Conservation (phyloP, 768 basidiomycete genomes). For the Rubroboletus satanas region DNA sequence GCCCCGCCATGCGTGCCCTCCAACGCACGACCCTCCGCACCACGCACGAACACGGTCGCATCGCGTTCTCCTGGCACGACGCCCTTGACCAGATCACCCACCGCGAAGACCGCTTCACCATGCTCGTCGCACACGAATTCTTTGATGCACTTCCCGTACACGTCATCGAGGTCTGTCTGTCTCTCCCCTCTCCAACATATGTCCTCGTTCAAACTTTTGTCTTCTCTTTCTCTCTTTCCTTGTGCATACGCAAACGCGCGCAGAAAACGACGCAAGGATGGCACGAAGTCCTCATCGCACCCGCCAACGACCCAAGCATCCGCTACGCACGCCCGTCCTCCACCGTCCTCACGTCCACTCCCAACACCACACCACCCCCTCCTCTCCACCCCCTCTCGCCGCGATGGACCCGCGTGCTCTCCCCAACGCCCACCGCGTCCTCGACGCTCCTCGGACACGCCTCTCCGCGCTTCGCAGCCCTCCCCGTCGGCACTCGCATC, state of each 20-base stretch:
- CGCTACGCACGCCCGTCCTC: slow-evolving; percentile 23
- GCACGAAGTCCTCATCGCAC: slow-evolving; percentile 77
- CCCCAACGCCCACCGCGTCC: slow-evolving; percentile 51
- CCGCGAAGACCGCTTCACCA: slow-evolving; percentile 57
- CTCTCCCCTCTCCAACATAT: no score
- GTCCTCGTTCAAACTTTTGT: background rate
- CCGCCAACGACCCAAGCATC: slow-evolving; percentile 38
- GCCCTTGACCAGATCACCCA: slow-evolving; percentile 62
- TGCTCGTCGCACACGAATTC: slow-evolving; percentile 94
- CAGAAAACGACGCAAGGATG: slow-evolving; percentile 79
- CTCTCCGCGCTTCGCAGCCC: slow-evolving; percentile 62
- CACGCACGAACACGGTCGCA: slow-evolving; percentile 28
- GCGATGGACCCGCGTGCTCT: slow-evolving; percentile 63
- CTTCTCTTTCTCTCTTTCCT: background rate
- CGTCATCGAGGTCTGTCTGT: slow-evolving; percentile 64
- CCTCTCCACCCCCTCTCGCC: slow-evolving; percentile 20
- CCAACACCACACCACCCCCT: background rate
- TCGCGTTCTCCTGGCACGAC: slow-evolving; percentile 65
- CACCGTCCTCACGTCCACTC: slow-evolving; percentile 5
- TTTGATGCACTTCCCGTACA: slow-evolving; percentile 96
- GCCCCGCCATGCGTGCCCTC: slow-evolving; percentile 56
- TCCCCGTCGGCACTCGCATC: slow-evolving; percentile 68
- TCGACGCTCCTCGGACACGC: slow-evolving; percentile 57
- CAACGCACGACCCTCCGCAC: slow-evolving; percentile 53
- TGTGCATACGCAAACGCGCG: background rate